phyloP scores from a whole-genome alignment of 257 asterid genomes.

The Solanum etuberosum region DNA sequence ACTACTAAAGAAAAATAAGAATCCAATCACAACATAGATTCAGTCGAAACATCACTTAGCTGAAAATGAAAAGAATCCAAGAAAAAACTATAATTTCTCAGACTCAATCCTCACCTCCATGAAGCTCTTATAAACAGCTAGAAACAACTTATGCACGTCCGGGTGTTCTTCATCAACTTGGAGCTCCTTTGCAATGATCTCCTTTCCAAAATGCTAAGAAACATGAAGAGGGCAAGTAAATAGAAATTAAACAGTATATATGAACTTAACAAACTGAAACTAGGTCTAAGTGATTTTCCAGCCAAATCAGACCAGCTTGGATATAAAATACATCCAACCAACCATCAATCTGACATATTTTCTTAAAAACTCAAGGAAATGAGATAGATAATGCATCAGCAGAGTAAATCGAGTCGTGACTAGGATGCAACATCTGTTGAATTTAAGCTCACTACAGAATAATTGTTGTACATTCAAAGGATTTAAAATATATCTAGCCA shows the following conservation, averaged over 20 bases:
- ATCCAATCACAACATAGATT: not conserved
- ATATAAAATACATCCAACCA: not conserved
- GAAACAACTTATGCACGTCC: slow-evolving; percentile 7
- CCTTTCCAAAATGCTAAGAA: slow-evolving; percentile 8
- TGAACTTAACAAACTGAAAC: not conserved
- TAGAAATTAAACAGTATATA: not conserved
- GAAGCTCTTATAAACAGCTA: slow-evolving; percentile 13
- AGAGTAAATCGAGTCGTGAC: not conserved
- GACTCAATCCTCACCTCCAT: slow-evolving; percentile 1
- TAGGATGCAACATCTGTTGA: not conserved
- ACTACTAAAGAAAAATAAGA: not conserved
- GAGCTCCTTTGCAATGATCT: slow-evolving; percentile 13
- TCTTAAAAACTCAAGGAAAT: not conserved
- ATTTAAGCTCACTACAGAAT: not conserved
- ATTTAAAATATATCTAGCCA: not conserved
- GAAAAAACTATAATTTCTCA: not conserved
- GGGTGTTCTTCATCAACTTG: slow-evolving; percentile 9
- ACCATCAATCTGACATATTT: not conserved
- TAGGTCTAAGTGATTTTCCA: not conserved
- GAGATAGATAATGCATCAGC: not conserved
- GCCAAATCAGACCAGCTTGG: not conserved
- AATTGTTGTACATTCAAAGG: not conserved
- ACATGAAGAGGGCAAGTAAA: not conserved
- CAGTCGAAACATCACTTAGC: not conserved
- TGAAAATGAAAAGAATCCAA: not conserved